Evolutionary conservation across 2,329 filamentous ascomycete species (phyloP).

Genomic region (Fusarium sororula): DNA sequence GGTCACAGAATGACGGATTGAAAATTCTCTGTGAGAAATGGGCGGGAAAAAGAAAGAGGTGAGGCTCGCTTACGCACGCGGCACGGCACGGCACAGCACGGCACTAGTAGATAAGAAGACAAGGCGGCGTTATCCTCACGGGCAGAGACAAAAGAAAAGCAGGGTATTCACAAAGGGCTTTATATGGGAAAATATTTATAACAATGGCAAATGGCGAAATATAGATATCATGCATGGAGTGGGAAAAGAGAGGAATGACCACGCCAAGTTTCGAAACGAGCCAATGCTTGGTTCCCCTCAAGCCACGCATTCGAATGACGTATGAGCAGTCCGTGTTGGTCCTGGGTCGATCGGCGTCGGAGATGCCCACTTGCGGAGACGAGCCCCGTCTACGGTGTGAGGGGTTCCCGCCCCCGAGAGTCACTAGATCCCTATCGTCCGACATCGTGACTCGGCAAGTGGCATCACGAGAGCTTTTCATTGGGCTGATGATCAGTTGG

Average conservation of each 20-base stretch:
- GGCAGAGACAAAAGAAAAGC: neutral
- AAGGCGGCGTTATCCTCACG: neutral
- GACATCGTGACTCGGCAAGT: conserved; percentile 19
- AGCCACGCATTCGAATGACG: conserved; percentile 30
- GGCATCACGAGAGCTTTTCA: neutral
- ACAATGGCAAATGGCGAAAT: conserved; percentile 4
- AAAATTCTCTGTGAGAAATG: neutral
- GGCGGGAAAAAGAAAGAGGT: neutral
- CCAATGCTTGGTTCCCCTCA: conserved; percentile 27
- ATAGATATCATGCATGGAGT: neutral
- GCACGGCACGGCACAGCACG: neutral
- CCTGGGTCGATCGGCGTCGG: conserved; percentile 10
- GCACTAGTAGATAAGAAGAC: neutral
- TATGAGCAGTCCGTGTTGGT: conserved; percentile 2
- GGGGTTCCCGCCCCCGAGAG: neutral
- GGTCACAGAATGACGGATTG: neutral
- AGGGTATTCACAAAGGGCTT: neutral
- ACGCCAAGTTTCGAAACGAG: conserved; percentile 14
- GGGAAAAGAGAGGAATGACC: neutral
- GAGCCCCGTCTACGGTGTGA: neutral
- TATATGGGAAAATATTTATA: neutral
- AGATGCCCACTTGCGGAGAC: neutral
- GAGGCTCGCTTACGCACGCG: conserved; percentile 1
- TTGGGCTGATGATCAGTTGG: conserved; percentile 6
- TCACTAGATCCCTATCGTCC: conserved; percentile 15